phyloP scores from a whole-genome alignment of 2,329 filamentous ascomycete species.

The Claviceps monticola region DNA sequence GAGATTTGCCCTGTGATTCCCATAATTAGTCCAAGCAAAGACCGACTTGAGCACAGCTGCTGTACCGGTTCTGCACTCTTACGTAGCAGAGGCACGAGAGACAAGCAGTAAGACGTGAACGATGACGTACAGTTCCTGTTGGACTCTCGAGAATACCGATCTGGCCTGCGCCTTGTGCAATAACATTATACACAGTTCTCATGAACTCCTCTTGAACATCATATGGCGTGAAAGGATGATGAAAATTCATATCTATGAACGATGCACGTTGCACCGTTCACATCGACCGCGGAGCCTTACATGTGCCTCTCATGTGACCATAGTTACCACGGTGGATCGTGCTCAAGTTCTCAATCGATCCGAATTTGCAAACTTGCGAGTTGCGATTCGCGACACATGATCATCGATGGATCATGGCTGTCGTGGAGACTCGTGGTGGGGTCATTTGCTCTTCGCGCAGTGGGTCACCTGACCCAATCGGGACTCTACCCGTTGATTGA shows the following conservation, averaged over 20 bases:
- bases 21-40: background rate
- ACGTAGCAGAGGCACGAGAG: background rate
- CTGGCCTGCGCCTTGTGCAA: conserved; percentile 56
- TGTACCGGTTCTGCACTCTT: no score
- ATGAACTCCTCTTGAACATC: conserved; percentile 82
- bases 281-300: conserved; percentile 5
- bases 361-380: no score
- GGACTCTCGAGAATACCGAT: conserved; percentile 85
- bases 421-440: background rate
- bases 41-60: no score
- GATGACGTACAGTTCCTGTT: conserved; percentile 52
- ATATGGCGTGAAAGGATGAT: conserved; percentile 81
- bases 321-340: background rate
- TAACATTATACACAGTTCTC: conserved; percentile 64
- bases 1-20: conserved; percentile 57
- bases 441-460: conserved; percentile 8
- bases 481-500: background rate
- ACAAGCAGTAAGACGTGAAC: background rate
- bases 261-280: conserved; percentile 8
- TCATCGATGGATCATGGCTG: no score
- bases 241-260: conserved; percentile 44
- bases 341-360: no score
- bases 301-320: conserved; percentile 6
- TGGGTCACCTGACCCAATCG: conserved; percentile 17
- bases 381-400: no score